Evolutionary conservation across 2,329 filamentous ascomycete genomes (phyloP).

Genomic region (Botrytis squamosa): DNA sequence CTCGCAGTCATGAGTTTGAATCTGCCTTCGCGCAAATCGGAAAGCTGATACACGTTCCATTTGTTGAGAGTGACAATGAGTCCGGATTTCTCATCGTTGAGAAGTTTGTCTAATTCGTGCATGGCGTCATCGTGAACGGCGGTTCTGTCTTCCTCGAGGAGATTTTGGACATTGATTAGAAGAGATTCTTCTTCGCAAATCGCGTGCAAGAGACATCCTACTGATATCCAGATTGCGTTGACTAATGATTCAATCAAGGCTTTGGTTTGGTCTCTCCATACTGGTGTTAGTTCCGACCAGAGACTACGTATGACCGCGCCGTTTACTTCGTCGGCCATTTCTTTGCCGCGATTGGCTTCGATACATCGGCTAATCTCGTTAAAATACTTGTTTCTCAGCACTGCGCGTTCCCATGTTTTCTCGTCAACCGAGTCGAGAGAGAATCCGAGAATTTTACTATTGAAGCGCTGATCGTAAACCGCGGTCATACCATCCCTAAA

Average conservation of each 20-base stretch:
- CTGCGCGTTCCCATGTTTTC: neutral
- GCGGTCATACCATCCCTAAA: neutral
- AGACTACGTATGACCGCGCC: neutral
- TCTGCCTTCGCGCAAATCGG: neutral
- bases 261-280: neutral
- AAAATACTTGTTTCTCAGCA: neutral
- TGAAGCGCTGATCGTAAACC: neutral
- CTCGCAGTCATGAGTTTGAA: neutral
- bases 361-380: neutral
- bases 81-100: conserved; percentile 1
- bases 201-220: neutral
- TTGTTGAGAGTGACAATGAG: neutral
- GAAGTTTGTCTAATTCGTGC: neutral
- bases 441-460: neutral
- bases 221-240: neutral
- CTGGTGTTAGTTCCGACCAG: neutral
- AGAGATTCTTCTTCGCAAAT: neutral
- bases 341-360: neutral
- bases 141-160: neutral
- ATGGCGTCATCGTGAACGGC: neutral
- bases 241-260: neutral
- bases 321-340: conserved; percentile 7
- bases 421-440: neutral
- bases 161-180: neutral
- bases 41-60: neutral